Percentiles rank a stretch among this genome's conserved stretches.
Conservation (phyloP, 495 filamentous ascomycete species). For the Gamarada debralockiae region DNA sequence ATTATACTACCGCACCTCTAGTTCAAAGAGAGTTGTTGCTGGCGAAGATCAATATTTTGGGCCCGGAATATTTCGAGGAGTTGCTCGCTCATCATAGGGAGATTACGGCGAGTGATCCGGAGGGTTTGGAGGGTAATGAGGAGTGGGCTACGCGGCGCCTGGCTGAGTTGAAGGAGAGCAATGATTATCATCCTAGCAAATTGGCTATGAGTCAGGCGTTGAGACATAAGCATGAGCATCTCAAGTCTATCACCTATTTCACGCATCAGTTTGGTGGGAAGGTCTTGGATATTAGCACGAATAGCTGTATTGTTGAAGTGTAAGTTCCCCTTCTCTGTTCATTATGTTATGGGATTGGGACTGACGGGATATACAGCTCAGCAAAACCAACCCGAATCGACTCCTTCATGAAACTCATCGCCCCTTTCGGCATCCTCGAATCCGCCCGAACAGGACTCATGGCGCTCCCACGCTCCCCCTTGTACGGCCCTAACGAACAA, state of each 20-base stretch:
- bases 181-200: constrained; percentile 82
- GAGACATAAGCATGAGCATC: constrained; percentile 93
- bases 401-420: constrained; percentile 93
- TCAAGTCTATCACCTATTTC: constrained; percentile 90
- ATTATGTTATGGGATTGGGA: neutral
- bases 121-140: constrained; percentile 30
- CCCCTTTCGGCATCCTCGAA: constrained; percentile 95
- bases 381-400: constrained; percentile 94
- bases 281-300: constrained; percentile 94
- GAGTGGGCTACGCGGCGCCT: constrained; percentile 17
- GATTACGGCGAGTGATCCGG: constrained; percentile 42
- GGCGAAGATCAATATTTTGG: constrained; percentile 94
- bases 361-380: constrained; percentile 48
- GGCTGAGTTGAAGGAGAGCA: constrained; percentile 23
- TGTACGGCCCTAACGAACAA: constrained; percentile 63
- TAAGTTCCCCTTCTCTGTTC: constrained; percentile 43
- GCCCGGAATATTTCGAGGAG: constrained; percentile 97
- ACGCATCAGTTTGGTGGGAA: constrained; percentile 98
- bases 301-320: constrained; percentile 97
- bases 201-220: constrained; percentile 83
- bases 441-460: constrained; percentile 92
- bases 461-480: constrained; percentile 90
- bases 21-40: constrained; percentile 94
- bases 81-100: constrained; percentile 88
- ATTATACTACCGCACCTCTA: constrained; percentile 90